Base-by-base conservation (phyloP, 2,329 filamentous ascomycete species). In the Exserohilum rostratum region DNA sequence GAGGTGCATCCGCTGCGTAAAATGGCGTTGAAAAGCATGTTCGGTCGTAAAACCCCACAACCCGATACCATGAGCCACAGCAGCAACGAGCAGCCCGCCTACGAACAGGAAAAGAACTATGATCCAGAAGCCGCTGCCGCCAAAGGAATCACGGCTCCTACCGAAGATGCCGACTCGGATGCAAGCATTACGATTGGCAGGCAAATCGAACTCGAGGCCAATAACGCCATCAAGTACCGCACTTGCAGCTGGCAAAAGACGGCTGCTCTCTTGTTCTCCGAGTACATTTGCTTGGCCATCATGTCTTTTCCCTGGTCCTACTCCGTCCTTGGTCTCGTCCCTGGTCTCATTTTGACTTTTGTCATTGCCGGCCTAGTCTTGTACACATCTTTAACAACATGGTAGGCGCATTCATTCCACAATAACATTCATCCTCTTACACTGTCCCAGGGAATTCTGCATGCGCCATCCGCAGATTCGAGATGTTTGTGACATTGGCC, bases 291-390 rank as follows among this genome's bases (percentile, higher is more conserved):
- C 73, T 79, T 97, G 76, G 85, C 85, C 18, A 96, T 96, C 71
- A 96, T 97, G 92, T 96, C 90, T 46, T 97, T 97, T 65, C 93
- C 93, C 0, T 96, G 90, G 83, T 96, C 91, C 0, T 97, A 97
- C 76, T 90, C 91, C 38, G 79, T 93, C 25, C 84, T 97, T 6
- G 93, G 93, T 6, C 83, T 97, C 13, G 90, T 96, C 0, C 92
- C 93, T 0, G 92, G 90, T 20, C 75, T 97, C 49, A 93, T 96
- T 58, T 72, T 96, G 70, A 96, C 93, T 0, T 81, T 90, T 2
- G 84, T 93, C 27, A 84, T 96, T 54, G 91, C 93, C 22, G 83
- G 78, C 5, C 76, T 93, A 15, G 93, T 97, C 1, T 80, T 96
- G 5, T 97, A 96, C 74, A 96, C 93, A 43, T 92, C 86, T 17